Evolutionary conservation across 2,329 filamentous ascomycete species (phyloP).

Genomic region (Scedosporium apiospermum): DNA sequence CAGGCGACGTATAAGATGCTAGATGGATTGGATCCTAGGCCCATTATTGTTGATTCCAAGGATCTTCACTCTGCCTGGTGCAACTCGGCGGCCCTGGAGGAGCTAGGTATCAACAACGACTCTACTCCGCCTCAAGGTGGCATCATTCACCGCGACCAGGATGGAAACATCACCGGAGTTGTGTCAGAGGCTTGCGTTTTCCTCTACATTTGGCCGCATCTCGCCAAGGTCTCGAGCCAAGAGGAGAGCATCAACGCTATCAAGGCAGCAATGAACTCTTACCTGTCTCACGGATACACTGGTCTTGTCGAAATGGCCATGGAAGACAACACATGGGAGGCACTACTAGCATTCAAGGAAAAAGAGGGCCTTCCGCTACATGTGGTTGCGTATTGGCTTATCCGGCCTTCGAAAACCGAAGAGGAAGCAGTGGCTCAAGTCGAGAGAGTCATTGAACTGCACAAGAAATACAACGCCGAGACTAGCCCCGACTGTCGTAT

Average conservation of each 20-base stretch:
- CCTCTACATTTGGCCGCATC: conserved; percentile 44
- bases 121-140: conserved; percentile 36
- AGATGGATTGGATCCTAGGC: conserved; percentile 42
- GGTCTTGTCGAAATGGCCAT: conserved; percentile 52
- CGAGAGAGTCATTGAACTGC: conserved; percentile 36
- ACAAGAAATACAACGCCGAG: conserved; percentile 21
- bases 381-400: conserved; percentile 47
- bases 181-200: conserved; percentile 43
- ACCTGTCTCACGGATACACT: conserved; percentile 43
- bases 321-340: conserved; percentile 47
- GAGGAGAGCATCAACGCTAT: conserved; percentile 39
- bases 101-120: conserved; percentile 34
- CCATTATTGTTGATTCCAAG: conserved; percentile 48
- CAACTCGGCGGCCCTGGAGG: conserved; percentile 38
- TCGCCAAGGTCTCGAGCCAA: conserved; percentile 35
- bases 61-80: conserved; percentile 50
- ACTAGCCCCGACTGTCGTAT: conserved; percentile 33
- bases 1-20: conserved; percentile 37
- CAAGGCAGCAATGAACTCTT: conserved; percentile 36
- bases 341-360: conserved; percentile 33
- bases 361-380: conserved; percentile 30
- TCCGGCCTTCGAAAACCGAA: conserved; percentile 34
- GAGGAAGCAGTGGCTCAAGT: conserved; percentile 36
- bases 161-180: conserved; percentile 38
- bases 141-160: conserved; percentile 37